A percentile compares a stretch with the other conserved stretches of the same genome.
Evolutionary conservation across 257 asterid species (phyloP).

Genomic region (Haberlea rhodopensis): DNA sequence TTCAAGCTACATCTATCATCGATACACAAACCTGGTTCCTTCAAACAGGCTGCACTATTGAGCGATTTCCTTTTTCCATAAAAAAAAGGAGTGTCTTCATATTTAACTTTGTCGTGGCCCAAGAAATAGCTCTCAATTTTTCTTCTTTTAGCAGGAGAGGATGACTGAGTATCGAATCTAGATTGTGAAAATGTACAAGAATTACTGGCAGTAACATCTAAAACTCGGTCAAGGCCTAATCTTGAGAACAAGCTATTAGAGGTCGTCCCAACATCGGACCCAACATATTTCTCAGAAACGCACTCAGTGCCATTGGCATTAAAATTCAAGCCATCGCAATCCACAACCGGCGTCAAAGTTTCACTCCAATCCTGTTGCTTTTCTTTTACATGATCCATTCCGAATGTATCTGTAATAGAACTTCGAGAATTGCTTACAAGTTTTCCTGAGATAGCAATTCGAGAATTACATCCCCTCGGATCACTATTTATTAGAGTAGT

Average conservation of each 20-base stretch:
- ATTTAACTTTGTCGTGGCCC: conserved; percentile 31
- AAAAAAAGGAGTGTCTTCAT: conserved; percentile 25
- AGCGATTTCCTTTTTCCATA: conserved; percentile 27
- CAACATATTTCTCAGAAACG: conserved; percentile 29
- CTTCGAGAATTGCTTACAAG: conserved; percentile 56
- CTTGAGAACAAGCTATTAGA: conserved; percentile 67
- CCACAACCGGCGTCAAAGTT: too few species aligned
- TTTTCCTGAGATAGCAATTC: conserved; percentile 24
- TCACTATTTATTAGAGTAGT: conserved; percentile 19
- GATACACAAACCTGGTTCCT: conserved; percentile 34
- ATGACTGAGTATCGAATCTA: conserved; percentile 41
- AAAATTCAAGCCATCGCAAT: conserved; percentile 21
- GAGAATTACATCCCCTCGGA: conserved; percentile 22
- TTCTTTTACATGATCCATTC: conserved; percentile 26
- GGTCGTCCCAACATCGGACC: conserved; percentile 27
- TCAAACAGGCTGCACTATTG: conserved; percentile 31
- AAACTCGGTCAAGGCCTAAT: conserved; percentile 60
- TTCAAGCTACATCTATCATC: conserved; percentile 35
- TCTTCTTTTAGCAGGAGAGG: conserved; percentile 57
- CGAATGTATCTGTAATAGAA: conserved; percentile 47
- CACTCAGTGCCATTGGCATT: conserved; percentile 28
- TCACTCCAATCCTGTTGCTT: conserved; percentile 19
- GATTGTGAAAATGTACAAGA: conserved; percentile 35
- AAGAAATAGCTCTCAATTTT: conserved; percentile 42
- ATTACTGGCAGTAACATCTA: conserved; percentile 37